Percentiles rank a stretch among this genome's conserved stretches.
phyloP scores from a whole-genome alignment of 495 filamentous ascomycete species.

The Talaromyces thailandensis region DNA sequence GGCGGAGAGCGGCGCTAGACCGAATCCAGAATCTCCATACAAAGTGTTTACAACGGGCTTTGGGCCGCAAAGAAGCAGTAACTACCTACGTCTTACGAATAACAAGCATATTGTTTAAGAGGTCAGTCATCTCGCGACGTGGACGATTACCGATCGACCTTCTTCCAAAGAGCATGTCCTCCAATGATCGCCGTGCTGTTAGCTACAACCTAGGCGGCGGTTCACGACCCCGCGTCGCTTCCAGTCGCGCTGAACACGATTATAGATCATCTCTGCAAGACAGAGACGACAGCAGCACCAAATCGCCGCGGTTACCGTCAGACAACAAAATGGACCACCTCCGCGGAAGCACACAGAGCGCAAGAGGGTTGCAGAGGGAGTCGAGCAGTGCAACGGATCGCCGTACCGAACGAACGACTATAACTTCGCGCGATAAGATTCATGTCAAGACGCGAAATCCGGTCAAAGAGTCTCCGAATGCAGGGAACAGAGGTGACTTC shows the following conservation, averaged over 20 bases:
- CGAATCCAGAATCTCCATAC: slow-evolving; percentile 4
- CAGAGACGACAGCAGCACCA: slow-evolving; percentile 10
- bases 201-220: slow-evolving; percentile 31
- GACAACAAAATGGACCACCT: slow-evolving; percentile 22
- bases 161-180: slow-evolving; percentile 24
- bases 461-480: slow-evolving; percentile 45
- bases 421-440: slow-evolving; percentile 58
- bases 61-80: background rate
- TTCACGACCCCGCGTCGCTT: slow-evolving; percentile 35
- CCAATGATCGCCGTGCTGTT: slow-evolving; percentile 32
- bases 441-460: slow-evolving; percentile 56
- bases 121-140: background rate
- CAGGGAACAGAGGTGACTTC: slow-evolving; percentile 32
- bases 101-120: background rate
- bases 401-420: slow-evolving; percentile 33
- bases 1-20: slow-evolving; percentile 7
- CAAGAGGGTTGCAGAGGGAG: slow-evolving; percentile 25
- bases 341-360: slow-evolving; percentile 26
- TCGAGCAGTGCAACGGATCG: slow-evolving; percentile 25
- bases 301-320: background rate
- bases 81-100: background rate
- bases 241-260: slow-evolving; percentile 26
- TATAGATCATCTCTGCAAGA: slow-evolving; percentile 21
- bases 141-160: background rate
- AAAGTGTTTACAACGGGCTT: background rate